Evolutionary conservation across 345 rosid species (phyloP), one percentile per base, ranked within the genome.

Genomic region (Nasturtium officinale): DNA sequence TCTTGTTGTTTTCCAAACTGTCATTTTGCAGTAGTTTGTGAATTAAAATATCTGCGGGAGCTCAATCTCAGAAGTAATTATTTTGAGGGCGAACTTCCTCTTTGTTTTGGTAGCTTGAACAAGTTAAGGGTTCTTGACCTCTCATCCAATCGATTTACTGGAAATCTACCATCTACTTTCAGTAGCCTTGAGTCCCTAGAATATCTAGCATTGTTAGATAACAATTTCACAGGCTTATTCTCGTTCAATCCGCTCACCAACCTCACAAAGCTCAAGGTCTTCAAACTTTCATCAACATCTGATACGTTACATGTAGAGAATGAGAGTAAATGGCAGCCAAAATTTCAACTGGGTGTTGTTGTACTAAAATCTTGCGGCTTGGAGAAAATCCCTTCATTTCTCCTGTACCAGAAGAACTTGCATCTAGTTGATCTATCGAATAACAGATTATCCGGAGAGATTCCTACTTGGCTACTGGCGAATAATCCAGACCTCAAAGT

Each of bases 211-310:
- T 35, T 77, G 21, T n/a, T 3, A 17, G 52, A 77, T 33, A 70
- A 77, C 17, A 20, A 26, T 43, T 64, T 77, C 9, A 3, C 6
- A 3, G 29, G 80, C 28, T 20, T 48, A 5, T 51, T 72, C 33
- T 66, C 69, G 0, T 30, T 72, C 2, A 21, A 11, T 37, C 29
- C 33, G 18, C 46, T 77, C 9, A 15, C 63, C 46, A 77, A 71
- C 57, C 80, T 64, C n/a, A 47, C 73, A 16, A 72, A 51, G 20
- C 77, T 77, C 43, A 61, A 52, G 65, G 73, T 77, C 20, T 10
- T 77, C 1, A 40, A 67, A 59, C 23, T 67, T n/a, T 30, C 57
- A 29, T 29, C 74, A 16, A 52, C 13, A 50, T 51, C 69, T 1
- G 21, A 12, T 53, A 29, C 1, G 16, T 0, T 75, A 37, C 48